Base-by-base conservation (phyloP, 1,139 yeast genomes). In the Lodderomyces orthopsilosis region DNA sequence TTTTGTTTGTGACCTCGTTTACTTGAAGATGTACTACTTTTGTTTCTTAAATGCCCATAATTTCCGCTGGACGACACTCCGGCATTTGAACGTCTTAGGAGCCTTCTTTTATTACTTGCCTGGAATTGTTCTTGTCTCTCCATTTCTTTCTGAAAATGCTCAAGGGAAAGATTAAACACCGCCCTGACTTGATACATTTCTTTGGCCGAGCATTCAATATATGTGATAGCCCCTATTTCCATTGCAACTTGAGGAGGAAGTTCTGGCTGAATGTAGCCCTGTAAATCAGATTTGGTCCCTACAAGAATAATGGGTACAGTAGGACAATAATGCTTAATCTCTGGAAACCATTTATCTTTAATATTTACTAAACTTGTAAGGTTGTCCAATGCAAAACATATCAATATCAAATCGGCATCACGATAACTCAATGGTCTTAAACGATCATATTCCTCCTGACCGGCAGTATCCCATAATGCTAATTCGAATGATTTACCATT, bases 381-480 rank as follows among this genome's bases (percentile, higher is more conserved):
- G 45, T 77, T 77, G 52, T 84, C 86, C 24, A 88, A 72, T 1
- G 94, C 74, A 62, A 87, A 90, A 48, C 96, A 90, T 8, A 89
- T 70, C 49, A 90, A 67, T 19, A 89, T 63, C 1, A 89, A 65
- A 59, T 88, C 87, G 3, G 84, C 90, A 52, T 86, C 95, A 8
- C 93, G 90, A 59, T 90, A 90, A 46, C 88, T 79, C 45, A 90
- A 70, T 8, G 96, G 94, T 51, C 97, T 70, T 47, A 89, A 68
- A 45, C 96, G 66, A 61, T 86, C 95, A 60, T 88, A 89, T 61
- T 88, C 95, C 63, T 89, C 96, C 63, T 89, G 96, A 3, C 96
- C 96, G 0, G 96, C 96, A 0, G 97, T 89, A 62, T 91, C 98
- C 95, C 95, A 87, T 37, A 88, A 65, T 22, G 86, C 93, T 56